Conservation (phyloP, 495 filamentous ascomycete species). For the Lophium mytilinum region DNA sequence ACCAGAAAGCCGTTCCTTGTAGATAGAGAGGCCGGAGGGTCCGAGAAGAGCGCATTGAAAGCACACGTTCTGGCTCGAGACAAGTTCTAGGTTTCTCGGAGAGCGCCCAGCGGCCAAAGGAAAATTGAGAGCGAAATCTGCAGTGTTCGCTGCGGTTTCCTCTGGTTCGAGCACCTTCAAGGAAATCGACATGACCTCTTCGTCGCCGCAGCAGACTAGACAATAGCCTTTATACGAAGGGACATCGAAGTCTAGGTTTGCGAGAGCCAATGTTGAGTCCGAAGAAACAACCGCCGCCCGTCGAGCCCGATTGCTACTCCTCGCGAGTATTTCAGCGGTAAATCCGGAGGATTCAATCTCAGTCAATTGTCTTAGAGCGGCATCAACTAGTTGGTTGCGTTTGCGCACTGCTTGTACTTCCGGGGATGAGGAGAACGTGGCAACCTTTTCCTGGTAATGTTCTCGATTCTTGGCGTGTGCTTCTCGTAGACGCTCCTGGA, state of each 20-base stretch:
- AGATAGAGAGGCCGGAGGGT: slow-evolving; percentile 22
- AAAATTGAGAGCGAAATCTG: slow-evolving; percentile 24
- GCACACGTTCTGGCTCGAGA: slow-evolving; percentile 19
- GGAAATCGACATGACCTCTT: slow-evolving; percentile 31
- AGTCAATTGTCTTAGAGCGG: slow-evolving; percentile 20
- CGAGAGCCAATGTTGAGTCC: slow-evolving; percentile 12
- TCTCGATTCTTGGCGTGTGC: slow-evolving; percentile 12
- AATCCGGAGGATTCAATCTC: slow-evolving; percentile 19
- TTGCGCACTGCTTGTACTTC: slow-evolving; percentile 10
- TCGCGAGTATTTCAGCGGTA: slow-evolving; percentile 26
- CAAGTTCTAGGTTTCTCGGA: neutral
- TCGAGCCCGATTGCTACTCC: slow-evolving; percentile 27
- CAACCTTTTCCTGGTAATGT: neutral
- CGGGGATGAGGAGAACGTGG: slow-evolving; percentile 1
- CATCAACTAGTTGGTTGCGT: slow-evolving; percentile 26
- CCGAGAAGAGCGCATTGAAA: slow-evolving; percentile 16
- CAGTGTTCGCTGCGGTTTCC: slow-evolving; percentile 21
- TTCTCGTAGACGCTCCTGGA: slow-evolving; percentile 9
- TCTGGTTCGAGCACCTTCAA: slow-evolving; percentile 27
- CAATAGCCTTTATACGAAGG: slow-evolving; percentile 30
- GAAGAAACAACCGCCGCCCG: slow-evolving; percentile 26
- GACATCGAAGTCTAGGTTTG: slow-evolving; percentile 8
- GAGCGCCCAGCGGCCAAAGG: slow-evolving; percentile 13
- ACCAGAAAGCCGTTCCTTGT: slow-evolving; percentile 19
- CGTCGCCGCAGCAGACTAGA: slow-evolving; percentile 33